A percentile compares a stretch with the other conserved stretches of the same genome.
Evolutionary conservation across 2,329 filamentous ascomycete species (phyloP).

Genomic region (Fusarium compactum): DNA sequence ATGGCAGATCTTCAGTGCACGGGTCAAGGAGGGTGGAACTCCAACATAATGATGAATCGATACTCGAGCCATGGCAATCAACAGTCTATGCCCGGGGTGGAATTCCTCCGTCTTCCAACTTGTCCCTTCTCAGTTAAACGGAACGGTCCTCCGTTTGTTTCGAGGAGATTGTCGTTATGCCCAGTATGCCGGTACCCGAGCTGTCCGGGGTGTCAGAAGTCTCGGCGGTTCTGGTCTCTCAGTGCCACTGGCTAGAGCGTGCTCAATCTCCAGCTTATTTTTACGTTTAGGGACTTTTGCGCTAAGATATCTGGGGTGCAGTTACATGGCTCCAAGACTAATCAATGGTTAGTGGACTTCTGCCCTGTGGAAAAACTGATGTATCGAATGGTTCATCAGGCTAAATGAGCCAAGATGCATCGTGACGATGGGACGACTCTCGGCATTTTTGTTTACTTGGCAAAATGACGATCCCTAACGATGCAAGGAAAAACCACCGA

Average conservation of each 20-base stretch:
- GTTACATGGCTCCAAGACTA: neutral
- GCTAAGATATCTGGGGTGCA: neutral
- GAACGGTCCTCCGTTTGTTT: neutral
- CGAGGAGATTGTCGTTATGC: neutral
- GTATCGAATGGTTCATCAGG: neutral
- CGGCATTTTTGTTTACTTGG: conserved; percentile 7
- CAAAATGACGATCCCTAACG: neutral
- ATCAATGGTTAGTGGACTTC: neutral
- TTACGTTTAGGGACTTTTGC: neutral
- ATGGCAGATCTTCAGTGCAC: conserved; percentile 1
- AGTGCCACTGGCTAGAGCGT: neutral
- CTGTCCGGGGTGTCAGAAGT: neutral
- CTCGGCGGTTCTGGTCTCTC: neutral
- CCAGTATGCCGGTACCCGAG: neutral
- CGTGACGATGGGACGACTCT: neutral
- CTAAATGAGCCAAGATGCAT: neutral
- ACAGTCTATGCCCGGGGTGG: neutral
- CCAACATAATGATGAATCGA: neutral
- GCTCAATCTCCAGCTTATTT: neutral
- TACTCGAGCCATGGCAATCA: neutral
- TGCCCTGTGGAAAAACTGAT: neutral
- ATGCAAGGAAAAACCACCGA: neutral
- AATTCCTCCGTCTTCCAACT: neutral
- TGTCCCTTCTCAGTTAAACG: neutral
- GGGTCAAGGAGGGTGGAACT: neutral